Percentiles rank a stretch among this genome's conserved stretches.
These are phyloP conservation scores for Mrakia blollopis DNA, from an alignment of 768 basidiomycete species.

Conservation along the genomic window DNA sequence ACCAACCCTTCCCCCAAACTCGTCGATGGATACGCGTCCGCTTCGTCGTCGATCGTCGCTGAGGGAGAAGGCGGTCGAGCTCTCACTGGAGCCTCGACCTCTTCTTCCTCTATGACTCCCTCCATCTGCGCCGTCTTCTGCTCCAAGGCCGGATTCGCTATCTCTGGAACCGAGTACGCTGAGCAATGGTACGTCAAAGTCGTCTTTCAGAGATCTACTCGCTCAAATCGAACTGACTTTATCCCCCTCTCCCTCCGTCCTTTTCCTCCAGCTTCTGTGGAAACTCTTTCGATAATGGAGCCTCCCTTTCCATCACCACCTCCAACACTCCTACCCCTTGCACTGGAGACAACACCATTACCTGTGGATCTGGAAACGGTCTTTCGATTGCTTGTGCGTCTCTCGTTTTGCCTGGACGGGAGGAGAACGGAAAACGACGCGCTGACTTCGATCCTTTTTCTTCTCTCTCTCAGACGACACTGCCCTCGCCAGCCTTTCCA, in stretches of 20 bases:
- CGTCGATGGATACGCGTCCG: no score
- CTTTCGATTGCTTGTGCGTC: not conserved
- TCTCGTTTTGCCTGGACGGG: not conserved
- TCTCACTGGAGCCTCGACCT: no score
- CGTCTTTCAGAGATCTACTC: not conserved
- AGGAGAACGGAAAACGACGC: not conserved
- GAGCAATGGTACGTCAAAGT: no score
- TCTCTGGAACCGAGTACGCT: slow-evolving; percentile 8
- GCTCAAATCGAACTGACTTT: no score
- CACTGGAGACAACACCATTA: not conserved
- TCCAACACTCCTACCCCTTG: slow-evolving; percentile 25
- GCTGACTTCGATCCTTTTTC: not conserved
- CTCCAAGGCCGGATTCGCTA: not conserved
- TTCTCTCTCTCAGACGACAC: not conserved
- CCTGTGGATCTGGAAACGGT: slow-evolving; percentile 22
- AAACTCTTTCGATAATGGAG: slow-evolving; percentile 9
- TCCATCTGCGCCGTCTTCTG: slow-evolving; percentile 1
- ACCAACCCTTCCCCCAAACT: no score
- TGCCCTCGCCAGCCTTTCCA: not conserved
- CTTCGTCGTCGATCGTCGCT: no score
- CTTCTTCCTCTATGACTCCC: not conserved
- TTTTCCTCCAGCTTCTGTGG: not conserved
- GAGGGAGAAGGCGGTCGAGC: no score
- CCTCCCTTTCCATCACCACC: slow-evolving; percentile 4
- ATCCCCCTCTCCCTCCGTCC: no score